Evolutionary conservation across 345 rosid genomes (phyloP), one percentile per base, ranked within the genome.

Genomic region (Citrus mangshanensis): DNA sequence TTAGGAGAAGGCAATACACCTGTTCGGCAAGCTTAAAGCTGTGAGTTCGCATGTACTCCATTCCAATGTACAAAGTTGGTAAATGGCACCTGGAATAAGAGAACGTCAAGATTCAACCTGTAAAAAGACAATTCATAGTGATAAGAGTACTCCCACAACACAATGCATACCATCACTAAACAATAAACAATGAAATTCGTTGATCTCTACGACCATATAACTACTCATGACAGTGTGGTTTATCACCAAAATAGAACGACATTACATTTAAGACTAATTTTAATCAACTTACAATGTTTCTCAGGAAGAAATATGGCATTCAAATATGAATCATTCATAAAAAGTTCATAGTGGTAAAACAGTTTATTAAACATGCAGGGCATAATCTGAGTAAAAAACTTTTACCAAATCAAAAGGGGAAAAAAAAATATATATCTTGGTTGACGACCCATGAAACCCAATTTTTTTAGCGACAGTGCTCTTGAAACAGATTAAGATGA

Each of bases 21-120:
- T 96, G 98, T 84, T 91, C 97, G 21, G 99, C 98, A 84, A 90
- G 98, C 89, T 94, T 96, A 83, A 88, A 93, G 88, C 98, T 96
- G 84, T 91, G 98, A 55, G 94, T 96, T 86, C 97, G 89, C 97
- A 90, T 93, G 89, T 96, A 94, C 86, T 96, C 99, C 99, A 94
- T 96, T 85, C 98, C 97, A 77, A 96, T 94, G 90, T 90, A 96
- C 82, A 94, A 70, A 83, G 97, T 93, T 85, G 99, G 97, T 73
- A 94, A 91, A 85, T 96, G 98, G 85, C 98, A 96, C 94, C 98
- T 93, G 92, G 89, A 89, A 92, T 85, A 89, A 88, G 86, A 93
- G 89, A 91, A 94, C 62, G 86, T 88, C 91, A 92, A 88, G 81
- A 91, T 81, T 91, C 87, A 89, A 86, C 88, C 87, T 89, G 94